Percentiles rank a stretch among this genome's conserved stretches.
Conservation (phyloP, 768 basidiomycete species). For the Candolleomyces aberdarensis region DNA sequence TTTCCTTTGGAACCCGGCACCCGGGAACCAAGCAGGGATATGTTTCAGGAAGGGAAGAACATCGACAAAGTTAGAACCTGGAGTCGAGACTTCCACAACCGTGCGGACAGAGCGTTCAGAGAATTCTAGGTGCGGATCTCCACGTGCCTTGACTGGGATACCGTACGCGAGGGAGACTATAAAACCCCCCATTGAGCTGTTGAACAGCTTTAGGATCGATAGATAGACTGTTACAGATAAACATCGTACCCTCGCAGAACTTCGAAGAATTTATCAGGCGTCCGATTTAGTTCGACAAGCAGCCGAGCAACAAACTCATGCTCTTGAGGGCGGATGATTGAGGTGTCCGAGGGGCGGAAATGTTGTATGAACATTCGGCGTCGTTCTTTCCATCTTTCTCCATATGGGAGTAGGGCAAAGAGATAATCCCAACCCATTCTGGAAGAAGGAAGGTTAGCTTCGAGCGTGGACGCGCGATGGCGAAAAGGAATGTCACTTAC, state of each 20-base stretch:
- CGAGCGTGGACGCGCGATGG: background rate
- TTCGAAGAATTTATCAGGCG: slow-evolving; percentile 33
- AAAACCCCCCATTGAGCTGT: background rate
- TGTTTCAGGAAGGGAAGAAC: slow-evolving; percentile 23
- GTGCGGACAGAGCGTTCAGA: slow-evolving; percentile 19
- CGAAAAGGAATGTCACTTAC: slow-evolving; percentile 5
- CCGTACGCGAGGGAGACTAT: slow-evolving; percentile 10
- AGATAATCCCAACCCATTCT: slow-evolving; percentile 43
- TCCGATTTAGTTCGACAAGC: slow-evolving; percentile 16
- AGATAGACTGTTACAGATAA: too few relatives aligned
- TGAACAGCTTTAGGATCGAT: background rate
- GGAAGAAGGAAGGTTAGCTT: background rate
- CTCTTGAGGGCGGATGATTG: slow-evolving; percentile 28
- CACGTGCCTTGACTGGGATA: slow-evolving; percentile 9
- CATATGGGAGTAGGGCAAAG: slow-evolving; percentile 38
- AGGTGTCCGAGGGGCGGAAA: slow-evolving; percentile 31
- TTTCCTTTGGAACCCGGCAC: slow-evolving; percentile 32
- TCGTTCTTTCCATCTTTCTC: slow-evolving; percentile 36
- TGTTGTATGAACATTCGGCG: slow-evolving; percentile 40
- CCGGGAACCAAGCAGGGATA: slow-evolving; percentile 30
- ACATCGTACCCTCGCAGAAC: slow-evolving; percentile 16
- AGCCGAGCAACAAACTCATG: slow-evolving; percentile 19
- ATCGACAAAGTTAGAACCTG: slow-evolving; percentile 30
- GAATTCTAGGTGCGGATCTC: slow-evolving; percentile 29
- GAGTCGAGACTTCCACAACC: slow-evolving; percentile 20